These are phyloP conservation scores for Aspergillus japonicus DNA, from an alignment of 2,329 filamentous ascomycete species.

Conservation along the genomic window DNA sequence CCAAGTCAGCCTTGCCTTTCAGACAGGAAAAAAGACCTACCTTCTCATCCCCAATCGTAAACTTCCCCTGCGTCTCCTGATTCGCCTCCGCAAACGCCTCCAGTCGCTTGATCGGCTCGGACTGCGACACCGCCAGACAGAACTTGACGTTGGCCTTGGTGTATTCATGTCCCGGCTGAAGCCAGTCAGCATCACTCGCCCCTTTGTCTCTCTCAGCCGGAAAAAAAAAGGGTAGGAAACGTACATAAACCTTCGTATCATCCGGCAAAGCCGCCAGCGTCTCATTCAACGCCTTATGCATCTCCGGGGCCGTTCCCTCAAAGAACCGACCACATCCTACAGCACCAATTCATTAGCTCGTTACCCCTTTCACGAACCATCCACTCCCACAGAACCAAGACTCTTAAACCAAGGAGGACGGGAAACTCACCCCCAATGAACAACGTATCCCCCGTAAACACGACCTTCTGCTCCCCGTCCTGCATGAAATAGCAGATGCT, in stretches of 20 bases:
- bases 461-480: constrained; percentile 69
- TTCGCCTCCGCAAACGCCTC: constrained; percentile 74
- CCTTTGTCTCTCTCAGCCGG: not conserved
- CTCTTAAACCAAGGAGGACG: constrained; percentile 1
- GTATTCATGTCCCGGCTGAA: constrained; percentile 89
- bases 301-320: constrained; percentile 83
- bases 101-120: constrained; percentile 73
- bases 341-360: not conserved
- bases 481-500: constrained; percentile 94
- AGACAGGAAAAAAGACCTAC: constrained; percentile 45
- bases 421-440: constrained; percentile 75
- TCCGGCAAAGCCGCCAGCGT: constrained; percentile 77
- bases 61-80: constrained; percentile 87
- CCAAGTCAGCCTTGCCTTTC: constrained; percentile 1
- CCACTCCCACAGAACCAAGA: too few relatives aligned
- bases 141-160: constrained; percentile 97
- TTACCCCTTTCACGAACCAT: too few relatives aligned
- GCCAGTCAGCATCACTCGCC: constrained; percentile 5
- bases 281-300: constrained; percentile 90
- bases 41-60: constrained; percentile 97
- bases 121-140: constrained; percentile 70
- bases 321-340: constrained; percentile 92
- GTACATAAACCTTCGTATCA: constrained; percentile 86
- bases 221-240: constrained; percentile 30
- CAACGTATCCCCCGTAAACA: constrained; percentile 95